Base-by-base conservation (phyloP, 257 asterid species). In the Handroanthus guayacan region DNA sequence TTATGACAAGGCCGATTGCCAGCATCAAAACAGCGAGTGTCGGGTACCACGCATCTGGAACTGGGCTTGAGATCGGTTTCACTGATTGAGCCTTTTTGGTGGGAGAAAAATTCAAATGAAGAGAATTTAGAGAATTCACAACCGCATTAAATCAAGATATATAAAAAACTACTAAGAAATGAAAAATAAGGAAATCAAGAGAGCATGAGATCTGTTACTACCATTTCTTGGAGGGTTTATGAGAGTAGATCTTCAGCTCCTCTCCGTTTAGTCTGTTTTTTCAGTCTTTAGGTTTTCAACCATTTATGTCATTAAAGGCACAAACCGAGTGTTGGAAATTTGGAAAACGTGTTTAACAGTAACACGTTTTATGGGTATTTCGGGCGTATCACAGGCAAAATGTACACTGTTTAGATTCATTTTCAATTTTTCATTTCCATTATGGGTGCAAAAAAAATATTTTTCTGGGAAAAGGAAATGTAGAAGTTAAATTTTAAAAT, bases 31-130 rank as follows among this genome's bases (percentile, higher is more conserved):
- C 66, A 9, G 97, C 84, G 56, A 94, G 92, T 36, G 91, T 87
- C 45, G 99, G 99, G 86, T 90, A 94, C 99, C 96, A 92, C 67
- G 76, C 85, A 78, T 78, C 95, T 5, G 97, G 96, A 31, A 94
- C 95, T 16, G 99, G 99, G 83, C 99, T 94, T 12, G 92, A 91
- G 78, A 95, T 90, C 81, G 97, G 89, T 87, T 95, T 95, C 85
- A 36, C 89, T 11, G 96, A 83, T 76, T 78, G 96, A 48, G 82
- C 94, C 97, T 89, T 75, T 6, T 31, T 2, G 17, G 10, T 9
- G 13, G 5, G 13, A 34, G 44, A n/a, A 3, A 9, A 41, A 76
- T 64, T 56, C 56, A 73, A 52, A 67, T 57, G 11, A 67, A 52
- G n/a, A 62, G 5, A 73, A 69, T 69, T 57, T 56, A 45, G 65